Evolutionary conservation across 2,329 filamentous ascomycete genomes (phyloP).

Genomic region (Byssochlamys sp.): DNA sequence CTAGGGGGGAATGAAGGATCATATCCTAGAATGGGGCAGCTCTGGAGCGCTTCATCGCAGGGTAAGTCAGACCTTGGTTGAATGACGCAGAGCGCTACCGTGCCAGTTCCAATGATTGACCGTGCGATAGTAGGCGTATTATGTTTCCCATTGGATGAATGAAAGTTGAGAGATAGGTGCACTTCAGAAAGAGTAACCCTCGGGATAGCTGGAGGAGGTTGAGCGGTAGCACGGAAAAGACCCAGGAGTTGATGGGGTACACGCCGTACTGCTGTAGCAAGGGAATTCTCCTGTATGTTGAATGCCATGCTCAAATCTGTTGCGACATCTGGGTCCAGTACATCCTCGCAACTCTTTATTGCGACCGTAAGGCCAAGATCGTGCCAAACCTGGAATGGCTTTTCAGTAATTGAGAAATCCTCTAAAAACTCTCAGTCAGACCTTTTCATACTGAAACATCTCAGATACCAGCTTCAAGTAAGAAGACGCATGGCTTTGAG

Average conservation of each 20-base stretch:
- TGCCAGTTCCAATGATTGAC: not conserved
- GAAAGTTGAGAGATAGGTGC: conserved; percentile 12
- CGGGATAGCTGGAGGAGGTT: conserved; percentile 10
- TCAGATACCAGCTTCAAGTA: conserved; percentile 13
- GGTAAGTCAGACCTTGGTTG: not conserved
- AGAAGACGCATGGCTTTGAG: not conserved
- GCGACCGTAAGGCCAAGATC: conserved; percentile 18
- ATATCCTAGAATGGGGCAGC: not conserved
- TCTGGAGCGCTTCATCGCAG: not conserved
- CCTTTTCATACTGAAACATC: conserved; percentile 17
- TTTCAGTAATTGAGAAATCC: not conserved
- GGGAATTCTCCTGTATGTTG: conserved; percentile 10
- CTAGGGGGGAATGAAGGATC: not conserved
- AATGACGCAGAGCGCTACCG: not conserved
- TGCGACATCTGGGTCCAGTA: not conserved
- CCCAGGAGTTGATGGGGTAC: conserved; percentile 13
- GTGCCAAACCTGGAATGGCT: conserved; percentile 20
- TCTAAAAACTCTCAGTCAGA: conserved; percentile 1
- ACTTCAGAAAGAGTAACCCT: conserved; percentile 13
- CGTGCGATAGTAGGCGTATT: not conserved
- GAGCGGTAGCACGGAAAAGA: conserved; percentile 4
- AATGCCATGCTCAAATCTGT: conserved; percentile 12
- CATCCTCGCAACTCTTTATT: conserved; percentile 11
- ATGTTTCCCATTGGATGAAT: not conserved
- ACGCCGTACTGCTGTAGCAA: not conserved